Conservation (phyloP, 306 rosid species). For the Cucumis melo region DNA sequence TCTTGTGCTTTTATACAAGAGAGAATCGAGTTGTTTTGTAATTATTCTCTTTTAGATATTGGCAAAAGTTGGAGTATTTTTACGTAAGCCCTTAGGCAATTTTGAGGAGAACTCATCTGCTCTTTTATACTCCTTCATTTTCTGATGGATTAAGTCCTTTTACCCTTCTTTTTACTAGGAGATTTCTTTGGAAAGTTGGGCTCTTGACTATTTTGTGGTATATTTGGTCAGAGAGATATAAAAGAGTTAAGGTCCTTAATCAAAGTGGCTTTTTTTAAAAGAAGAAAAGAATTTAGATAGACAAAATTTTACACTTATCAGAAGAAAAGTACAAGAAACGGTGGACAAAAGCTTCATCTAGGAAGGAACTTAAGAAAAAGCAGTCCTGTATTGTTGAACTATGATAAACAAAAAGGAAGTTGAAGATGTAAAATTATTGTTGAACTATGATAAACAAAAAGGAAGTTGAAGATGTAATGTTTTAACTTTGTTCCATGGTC, state of each 20-base stretch:
- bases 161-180: not conserved
- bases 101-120: not conserved
- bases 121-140: not conserved
- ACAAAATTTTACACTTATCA: not conserved
- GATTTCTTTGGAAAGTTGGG: not conserved
- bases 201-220: not conserved
- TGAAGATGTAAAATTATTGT: not conserved
- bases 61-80: not conserved
- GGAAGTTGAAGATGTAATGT: not conserved
- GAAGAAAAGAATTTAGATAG: not conserved
- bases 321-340: not conserved
- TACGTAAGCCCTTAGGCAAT: not conserved
- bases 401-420: not conserved
- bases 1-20: not conserved
- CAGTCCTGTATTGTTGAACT: not conserved
- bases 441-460: not conserved
- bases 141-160: not conserved
- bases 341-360: not conserved
- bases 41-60: not conserved
- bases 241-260: not conserved
- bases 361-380: not conserved
- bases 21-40: not conserved
- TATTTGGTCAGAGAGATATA: not conserved
- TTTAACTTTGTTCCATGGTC: not conserved
- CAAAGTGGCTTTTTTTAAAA: not conserved